Conservation (phyloP, 1,284 basidiomycete genomes). For the Malassezia arunalokei region DNA sequence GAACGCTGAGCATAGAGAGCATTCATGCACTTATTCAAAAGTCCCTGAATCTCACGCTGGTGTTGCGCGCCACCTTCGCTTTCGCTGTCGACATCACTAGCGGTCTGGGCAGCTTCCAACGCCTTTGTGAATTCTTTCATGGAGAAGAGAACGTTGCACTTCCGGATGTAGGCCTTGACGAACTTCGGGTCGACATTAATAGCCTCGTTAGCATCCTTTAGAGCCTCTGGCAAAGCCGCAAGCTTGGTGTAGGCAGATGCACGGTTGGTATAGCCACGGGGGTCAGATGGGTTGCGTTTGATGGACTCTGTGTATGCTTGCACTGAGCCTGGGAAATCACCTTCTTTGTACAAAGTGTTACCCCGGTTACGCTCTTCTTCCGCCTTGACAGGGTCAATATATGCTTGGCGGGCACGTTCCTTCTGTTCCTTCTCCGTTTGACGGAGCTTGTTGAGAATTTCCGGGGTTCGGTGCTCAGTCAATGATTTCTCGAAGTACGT, state of each 20-base stretch:
- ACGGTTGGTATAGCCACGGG: conserved; percentile 90
- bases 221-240: conserved; percentile 79
- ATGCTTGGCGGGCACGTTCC: conserved; percentile 67
- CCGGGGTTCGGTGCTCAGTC: conserved; percentile 90
- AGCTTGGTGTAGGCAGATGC: conserved; percentile 94
- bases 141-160: conserved; percentile 67
- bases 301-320: conserved; percentile 89
- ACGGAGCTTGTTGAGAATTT: conserved; percentile 72
- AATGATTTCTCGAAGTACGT: conserved; percentile 53
- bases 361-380: conserved; percentile 79
- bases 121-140: conserved; percentile 86
- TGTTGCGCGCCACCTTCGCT: conserved; percentile 26
- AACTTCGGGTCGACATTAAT: conserved; percentile 72
- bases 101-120: conserved; percentile 35
- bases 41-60: conserved; percentile 30
- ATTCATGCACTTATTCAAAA: conserved; percentile 51
- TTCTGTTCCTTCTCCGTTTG: conserved; percentile 63
- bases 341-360: conserved; percentile 72
- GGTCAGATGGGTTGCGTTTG: conserved; percentile 81
- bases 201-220: conserved; percentile 88
- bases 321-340: conserved; percentile 62
- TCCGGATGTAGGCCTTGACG: conserved; percentile 84
- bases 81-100: conserved; percentile 24
- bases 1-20: conserved; percentile 71
- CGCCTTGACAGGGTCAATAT: conserved; percentile 77